Conservation (phyloP, 176 grass and related monocot genomes). For the Musa beccarii region DNA sequence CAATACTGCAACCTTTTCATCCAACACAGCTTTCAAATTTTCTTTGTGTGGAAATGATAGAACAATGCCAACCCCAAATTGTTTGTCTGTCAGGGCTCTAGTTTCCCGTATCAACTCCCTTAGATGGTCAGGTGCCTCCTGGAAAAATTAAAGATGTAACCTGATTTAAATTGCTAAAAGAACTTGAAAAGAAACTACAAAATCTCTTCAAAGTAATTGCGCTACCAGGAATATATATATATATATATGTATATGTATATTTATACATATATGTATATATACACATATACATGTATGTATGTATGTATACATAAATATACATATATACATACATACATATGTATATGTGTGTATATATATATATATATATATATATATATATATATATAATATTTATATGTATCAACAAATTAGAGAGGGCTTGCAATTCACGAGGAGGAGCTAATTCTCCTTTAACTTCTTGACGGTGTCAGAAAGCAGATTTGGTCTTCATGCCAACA, state of each 20-base stretch:
- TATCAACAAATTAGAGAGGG: no score
- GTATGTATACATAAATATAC: no score
- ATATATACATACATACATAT: no score
- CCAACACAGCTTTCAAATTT: conserved; percentile 68
- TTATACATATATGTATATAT: no score
- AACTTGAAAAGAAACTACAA: not conserved
- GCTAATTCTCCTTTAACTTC: not conserved
- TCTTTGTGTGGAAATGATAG: conserved; percentile 68
- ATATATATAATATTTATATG: no score
- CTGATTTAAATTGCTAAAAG: not conserved
- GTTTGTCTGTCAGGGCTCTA: conserved; percentile 56
- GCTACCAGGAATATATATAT: no score
- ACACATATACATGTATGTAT: no score
- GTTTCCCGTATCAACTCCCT: conserved; percentile 63
- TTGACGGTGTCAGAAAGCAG: not conserved
- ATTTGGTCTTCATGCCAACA: not conserved
- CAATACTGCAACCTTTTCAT: conserved; percentile 70
- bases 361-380: no score
- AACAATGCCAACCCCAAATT: conserved; percentile 65
- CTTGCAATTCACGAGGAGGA: not conserved
- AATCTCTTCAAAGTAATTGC: not conserved
- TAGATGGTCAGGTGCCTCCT: conserved; percentile 76
- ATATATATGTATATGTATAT: no score
- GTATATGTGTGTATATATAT: no score
- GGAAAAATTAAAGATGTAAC: not conserved